Evolutionary conservation across 164 flowering plant genomes (phyloP), one percentile per base, ranked within the genome.

Genomic region (Vitis cinerea): DNA sequence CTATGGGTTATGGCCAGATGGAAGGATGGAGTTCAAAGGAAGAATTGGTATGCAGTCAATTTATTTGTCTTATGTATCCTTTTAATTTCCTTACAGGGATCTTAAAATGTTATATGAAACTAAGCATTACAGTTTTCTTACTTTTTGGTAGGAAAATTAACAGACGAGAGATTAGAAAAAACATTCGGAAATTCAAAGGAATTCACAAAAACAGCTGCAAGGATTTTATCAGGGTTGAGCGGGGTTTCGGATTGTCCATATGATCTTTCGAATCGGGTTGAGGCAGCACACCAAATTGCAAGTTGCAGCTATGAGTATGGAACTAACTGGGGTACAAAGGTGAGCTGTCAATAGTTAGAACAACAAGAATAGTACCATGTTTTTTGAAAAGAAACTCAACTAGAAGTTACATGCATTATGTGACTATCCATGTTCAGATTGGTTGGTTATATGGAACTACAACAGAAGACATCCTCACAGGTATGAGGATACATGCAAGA

Each of bases 361-460:
- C 17, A 54, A 12, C 9, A 48, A 0, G 23, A 23, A 23, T 23
- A 23, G 23, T 23, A 19, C 19, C 19, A 17, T 17, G 17, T 17
- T 0, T 19, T 19, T 23, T 23, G 23, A 23, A 23, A 23, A 23
- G 23, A 23, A 1, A 23, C 23, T 23, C 0, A 23, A 23, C 23
- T 23, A 23, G 1, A 23, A 23, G 23, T 23, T 23, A 23, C 23
- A 23, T 23, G 23, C 23, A 23, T 23, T 23, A 23, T 23, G 23
- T 23, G 23, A 23, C 23, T 23, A 23, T 23, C 23, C 23, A 23
- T 23, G 23, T 16, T 51, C 76, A 89, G 94, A 68, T 83, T 27
- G 92, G 95, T 2, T 87, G 81, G 87, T 47, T 79, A 0, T 88
- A 90, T 65, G 95, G 92, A 31, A 82, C 91, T 0, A 23, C 75